Evolutionary conservation across 306 rosid genomes (phyloP), one percentile per base, ranked within the genome.

Genomic region (Quercus glauca): DNA sequence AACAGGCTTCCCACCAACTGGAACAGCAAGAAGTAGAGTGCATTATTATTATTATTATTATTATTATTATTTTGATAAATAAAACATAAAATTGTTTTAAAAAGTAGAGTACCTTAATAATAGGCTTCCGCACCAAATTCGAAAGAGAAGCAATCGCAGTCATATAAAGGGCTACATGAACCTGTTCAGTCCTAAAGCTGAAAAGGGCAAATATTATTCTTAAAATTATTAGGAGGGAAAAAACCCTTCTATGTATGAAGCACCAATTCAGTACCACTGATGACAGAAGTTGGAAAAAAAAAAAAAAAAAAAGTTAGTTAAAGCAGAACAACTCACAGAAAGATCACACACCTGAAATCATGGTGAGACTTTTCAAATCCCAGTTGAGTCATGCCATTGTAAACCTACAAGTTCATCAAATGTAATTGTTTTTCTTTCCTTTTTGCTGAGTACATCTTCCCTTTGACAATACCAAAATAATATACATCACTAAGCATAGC

Each of bases 131-230:
- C 82, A 93, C 94, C 86, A 89, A 86, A 82, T 93, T 85, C 56
- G 99, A 93, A 73, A 83, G 87, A 70, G 97, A 89, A 83, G 97
- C 94, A 81, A 95, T 82, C 49, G 99, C 96, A 74, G 98, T 89
- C 91, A 90, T 79, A 88, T 85, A 91, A 70, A 95, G 85, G 69
- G 83, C 84, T 21, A 91, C 93, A 73, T 79, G 92, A 81, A 88
- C 56, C 83, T 95, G 97, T 72, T 82, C 81, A 17, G 99, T 90
- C 64, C 75, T 78, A 65, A 95, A 88, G 87, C 99, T 91, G 92
- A 72, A 83, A 82, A 83, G 69, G 26, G 78, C 1, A 80, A 82
- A 55, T n/a, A 56, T 43, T 29, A 51, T 80, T 52, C 52, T 68
- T n/a, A 49, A 75, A 35, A 76, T 74, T 73, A 65, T 75, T 71